Base-by-base conservation (phyloP, 495 filamentous ascomycete species). In the Ascodesmis nigricans region DNA sequence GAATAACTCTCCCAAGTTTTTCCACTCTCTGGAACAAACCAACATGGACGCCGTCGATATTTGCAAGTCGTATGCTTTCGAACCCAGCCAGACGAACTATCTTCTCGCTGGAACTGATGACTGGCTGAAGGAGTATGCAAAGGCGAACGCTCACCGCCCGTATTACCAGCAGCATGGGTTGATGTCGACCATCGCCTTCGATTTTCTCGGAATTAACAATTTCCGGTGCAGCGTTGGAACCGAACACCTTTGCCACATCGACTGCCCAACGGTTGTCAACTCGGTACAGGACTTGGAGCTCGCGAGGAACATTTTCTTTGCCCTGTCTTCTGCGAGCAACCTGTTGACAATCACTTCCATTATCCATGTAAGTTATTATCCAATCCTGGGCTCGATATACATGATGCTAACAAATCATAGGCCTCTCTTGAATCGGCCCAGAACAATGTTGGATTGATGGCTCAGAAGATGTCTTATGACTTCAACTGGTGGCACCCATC, bases 41-140 rank as follows among this genome's bases (percentile, higher is more conserved):
- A 41, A 41, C 11, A 38, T 35, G 4, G 41, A 49, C 21, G 40
- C 49, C 13, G 34, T 50, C 15, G 46, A 49, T 17, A 50, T 50
- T 8, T 50, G 46, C 34, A 44, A 49, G 25, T 50, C 46, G 9
- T 34, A 37, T 4, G 40, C 45, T 2, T 50, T 50, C 21, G 45
- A 46, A 18, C 36, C 42, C 3, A 50, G 35, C 1, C 41, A 45
- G 21, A 5, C 39, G 5, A 50, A 50, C 31, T 50, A 44, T 23
- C 34, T 41, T 19, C 36, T 34, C 8, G 39, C 45, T 18, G 41
- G 35, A n/a, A 15, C 40, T 8, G 41, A 50, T 18, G 19, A 29
- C 13, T 50, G 46, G 46, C 28, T 49, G 21, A 38, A 33, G 18
- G 13, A 38, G 1, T 48, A 45, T 13, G 36, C 45, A 0, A 33